phyloP scores from a whole-genome alignment of 106 monocot species.

The Chionographis japonica region DNA sequence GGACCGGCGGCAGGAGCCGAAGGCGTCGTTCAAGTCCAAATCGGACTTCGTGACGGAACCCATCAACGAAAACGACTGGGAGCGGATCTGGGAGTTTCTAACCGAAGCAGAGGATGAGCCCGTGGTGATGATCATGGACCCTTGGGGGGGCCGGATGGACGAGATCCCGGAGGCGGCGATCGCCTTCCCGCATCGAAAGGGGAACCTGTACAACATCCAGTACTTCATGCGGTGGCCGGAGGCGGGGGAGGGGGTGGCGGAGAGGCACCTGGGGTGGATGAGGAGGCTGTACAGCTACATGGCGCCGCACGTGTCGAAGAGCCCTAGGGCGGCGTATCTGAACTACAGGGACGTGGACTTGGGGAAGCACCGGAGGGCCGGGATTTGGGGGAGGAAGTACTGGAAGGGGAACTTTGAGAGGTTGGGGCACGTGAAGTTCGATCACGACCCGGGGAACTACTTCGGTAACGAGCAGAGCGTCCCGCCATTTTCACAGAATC shows the following conservation, averaged over 20 bases:
- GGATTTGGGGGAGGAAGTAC: constrained; percentile 3
- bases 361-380: background rate
- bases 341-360: constrained; percentile 7
- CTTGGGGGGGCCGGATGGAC: background rate
- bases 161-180: background rate
- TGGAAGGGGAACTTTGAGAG: constrained; percentile 10
- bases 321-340: constrained; percentile 6
- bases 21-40: too few species aligned
- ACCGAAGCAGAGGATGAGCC: background rate
- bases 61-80: background rate
- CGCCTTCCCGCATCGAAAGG: constrained; percentile 1
- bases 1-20: background rate
- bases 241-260: background rate
- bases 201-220: constrained; percentile 1
- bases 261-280: constrained; percentile 1
- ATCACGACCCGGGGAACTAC: background rate
- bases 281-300: background rate
- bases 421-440: background rate
- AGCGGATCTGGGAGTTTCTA: background rate
- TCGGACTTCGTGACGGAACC: too few species aligned
- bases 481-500: background rate
- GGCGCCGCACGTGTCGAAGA: constrained; percentile 4
- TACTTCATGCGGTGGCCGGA: constrained; percentile 2
- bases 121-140: background rate
- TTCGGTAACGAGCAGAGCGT: constrained; percentile 6